These are phyloP conservation scores for Apiospora rasikravindrae DNA, from an alignment of 2,329 filamentous ascomycete genomes.

Conservation along the genomic window DNA sequence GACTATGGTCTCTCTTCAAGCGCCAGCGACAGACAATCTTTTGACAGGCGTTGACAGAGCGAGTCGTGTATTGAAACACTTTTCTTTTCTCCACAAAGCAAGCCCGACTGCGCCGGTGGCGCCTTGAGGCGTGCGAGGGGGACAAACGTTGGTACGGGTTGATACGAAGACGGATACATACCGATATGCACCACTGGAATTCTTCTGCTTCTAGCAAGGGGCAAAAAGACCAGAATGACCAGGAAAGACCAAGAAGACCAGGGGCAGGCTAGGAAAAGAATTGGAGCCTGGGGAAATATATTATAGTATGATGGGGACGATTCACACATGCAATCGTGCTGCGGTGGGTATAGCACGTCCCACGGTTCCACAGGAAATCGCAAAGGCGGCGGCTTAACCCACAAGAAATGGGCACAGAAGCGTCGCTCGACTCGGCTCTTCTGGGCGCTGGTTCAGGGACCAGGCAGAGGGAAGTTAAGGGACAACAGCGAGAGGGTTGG, in stretches of 20 bases:
- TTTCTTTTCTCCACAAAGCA: conserved; percentile 1
- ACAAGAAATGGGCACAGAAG: neutral
- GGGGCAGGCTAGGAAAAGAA: neutral
- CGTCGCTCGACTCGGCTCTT: neutral
- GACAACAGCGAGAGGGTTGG: neutral
- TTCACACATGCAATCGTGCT: neutral
- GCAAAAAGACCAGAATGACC: neutral
- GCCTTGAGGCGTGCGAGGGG: neutral
- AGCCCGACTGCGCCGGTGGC: conserved; percentile 9
- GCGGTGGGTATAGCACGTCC: neutral
- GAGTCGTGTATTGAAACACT: conserved; percentile 6
- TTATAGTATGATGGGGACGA: conserved; percentile 8
- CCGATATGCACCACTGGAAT: neutral
- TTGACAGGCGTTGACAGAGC: neutral
- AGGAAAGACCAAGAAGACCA: neutral
- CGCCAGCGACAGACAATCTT: neutral
- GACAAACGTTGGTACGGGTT: too few relatives aligned
- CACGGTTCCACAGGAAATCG: neutral
- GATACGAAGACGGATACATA: conserved; percentile 8
- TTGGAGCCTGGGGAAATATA: conserved; percentile 12
- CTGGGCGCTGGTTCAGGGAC: conserved; percentile 4
- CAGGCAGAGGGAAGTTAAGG: neutral
- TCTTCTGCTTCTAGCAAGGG: neutral
- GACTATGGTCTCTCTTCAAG: neutral
- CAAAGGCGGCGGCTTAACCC: neutral